phyloP scores from a whole-genome alignment of 768 basidiomycete species.

The Rhodotorula toruloides region DNA sequence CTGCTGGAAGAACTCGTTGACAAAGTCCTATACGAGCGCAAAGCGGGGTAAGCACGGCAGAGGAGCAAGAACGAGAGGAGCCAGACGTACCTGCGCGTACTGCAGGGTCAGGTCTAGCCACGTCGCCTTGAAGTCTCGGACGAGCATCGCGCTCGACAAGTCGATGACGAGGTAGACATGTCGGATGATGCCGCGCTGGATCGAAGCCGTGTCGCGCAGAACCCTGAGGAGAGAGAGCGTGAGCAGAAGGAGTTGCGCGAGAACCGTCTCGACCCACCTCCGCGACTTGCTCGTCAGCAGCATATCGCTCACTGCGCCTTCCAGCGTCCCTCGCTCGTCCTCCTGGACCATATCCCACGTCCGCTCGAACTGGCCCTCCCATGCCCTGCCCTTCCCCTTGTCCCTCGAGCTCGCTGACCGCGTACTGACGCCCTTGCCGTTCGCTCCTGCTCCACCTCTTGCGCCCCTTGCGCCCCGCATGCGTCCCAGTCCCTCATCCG shows the following conservation, averaged over 20 bases:
- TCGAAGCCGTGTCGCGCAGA: constrained; percentile 73
- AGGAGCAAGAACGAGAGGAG: no score
- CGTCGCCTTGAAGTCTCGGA: constrained; percentile 91
- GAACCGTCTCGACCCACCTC: constrained; percentile 54
- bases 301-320: constrained; percentile 80
- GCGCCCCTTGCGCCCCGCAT: neutral
- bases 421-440: neutral
- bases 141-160: constrained; percentile 83
- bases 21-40: constrained; percentile 60
- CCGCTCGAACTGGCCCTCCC: constrained; percentile 90
- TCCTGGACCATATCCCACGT: constrained; percentile 98
- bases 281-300: constrained; percentile 78
- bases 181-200: constrained; percentile 91
- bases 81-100: constrained; percentile 54
- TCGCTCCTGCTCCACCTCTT: neutral
- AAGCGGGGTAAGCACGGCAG: neutral
- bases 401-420: neutral
- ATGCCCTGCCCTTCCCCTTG: constrained; percentile 58
- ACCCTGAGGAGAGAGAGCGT: constrained; percentile 52
- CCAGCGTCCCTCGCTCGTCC: constrained; percentile 85
- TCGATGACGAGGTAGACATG: constrained; percentile 91
- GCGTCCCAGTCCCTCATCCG: neutral
- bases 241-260: neutral
- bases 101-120: constrained; percentile 85
- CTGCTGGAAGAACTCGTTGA: constrained; percentile 98